Base-by-base conservation (phyloP, 345 rosid species). In the Combretum micranthum region DNA sequence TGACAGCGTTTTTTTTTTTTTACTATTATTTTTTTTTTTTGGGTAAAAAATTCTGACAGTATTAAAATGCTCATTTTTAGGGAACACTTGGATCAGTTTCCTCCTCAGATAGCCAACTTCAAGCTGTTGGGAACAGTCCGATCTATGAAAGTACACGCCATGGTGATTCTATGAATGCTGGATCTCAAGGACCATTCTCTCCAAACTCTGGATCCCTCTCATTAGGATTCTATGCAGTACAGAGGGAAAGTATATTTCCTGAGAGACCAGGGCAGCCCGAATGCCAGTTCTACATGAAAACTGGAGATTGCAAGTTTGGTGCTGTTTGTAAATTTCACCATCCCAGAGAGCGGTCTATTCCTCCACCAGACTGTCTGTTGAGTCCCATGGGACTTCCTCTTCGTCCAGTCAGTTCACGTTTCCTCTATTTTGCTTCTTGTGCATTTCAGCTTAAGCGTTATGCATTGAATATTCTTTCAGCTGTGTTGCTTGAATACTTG, bases 261-360 rank as follows among this genome's bases (percentile, higher is more conserved):
- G 95, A 94, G 78, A 82, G 99, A 84, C 97, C 96, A 1, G 95
- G 95, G 60, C 96, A 87, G 67, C 90, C 87, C 0, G 96, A 94
- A 63, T 90, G 99, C 64, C 88, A 87, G 73, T 94, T 87, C 79
- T 94, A 94, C 80, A 82, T 94, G 88, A 90, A 94, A 80, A 94
- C 97, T 15, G 99, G 99, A 19, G 96, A 87, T 64, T 94, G 97
- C 74, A 94, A 90, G 70, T 94, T 90, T 59, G 99, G 99, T 65
- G 84, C 93, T 42, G 96, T 94, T 54, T 94, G 99, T 70, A 82
- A 77, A 59, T 94, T 85, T 64, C 97, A 94, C 69, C 99, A 93
- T 70, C 99, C 99, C 55, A 82, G 97, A 70, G 95, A 93, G 57
- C 79, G 99, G 72, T 72, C 80, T 62, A 74, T 85, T 71, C 99